A percentile compares a stretch with the other conserved stretches of the same genome.
Conservation (phyloP, 2,329 filamentous ascomycete species). For the Waltergamsia citrina region DNA sequence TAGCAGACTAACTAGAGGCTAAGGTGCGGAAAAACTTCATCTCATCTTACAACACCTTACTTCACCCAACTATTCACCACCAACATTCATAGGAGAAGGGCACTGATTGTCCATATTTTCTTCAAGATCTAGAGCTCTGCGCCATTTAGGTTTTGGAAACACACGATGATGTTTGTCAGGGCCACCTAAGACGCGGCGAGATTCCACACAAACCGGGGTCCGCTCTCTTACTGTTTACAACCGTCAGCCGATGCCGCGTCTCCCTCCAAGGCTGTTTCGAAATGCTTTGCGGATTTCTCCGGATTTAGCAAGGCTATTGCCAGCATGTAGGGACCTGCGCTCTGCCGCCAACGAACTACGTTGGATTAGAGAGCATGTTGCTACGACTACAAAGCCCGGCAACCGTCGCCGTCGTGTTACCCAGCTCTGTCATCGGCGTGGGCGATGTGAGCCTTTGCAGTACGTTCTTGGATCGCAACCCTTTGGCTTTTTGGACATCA, state of each 20-base stretch:
- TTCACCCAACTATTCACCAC: neutral
- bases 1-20: too few species aligned
- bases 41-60: neutral
- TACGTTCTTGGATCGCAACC: slow-evolving; percentile 84
- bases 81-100: neutral
- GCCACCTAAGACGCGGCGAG: too few species aligned
- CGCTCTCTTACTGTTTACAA: neutral
- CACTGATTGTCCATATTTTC: neutral
- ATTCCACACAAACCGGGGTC: too few species aligned
- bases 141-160: too few species aligned
- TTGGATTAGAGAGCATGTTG: slow-evolving; percentile 59
- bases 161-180: too few species aligned
- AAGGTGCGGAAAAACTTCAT: too few species aligned
- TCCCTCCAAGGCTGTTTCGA: slow-evolving; percentile 47
- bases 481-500: slow-evolving; percentile 75
- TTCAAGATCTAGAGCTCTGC: neutral
- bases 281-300: slow-evolving; percentile 43
- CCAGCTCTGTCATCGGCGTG: slow-evolving; percentile 37
- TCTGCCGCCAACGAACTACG: slow-evolving; percentile 60
- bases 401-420: slow-evolving; percentile 16
- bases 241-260: slow-evolving; percentile 37
- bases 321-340: slow-evolving; percentile 50
- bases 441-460: slow-evolving; percentile 67
- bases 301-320: slow-evolving; percentile 51
- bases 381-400: slow-evolving; percentile 12